phyloP scores from a whole-genome alignment of 2,329 filamentous ascomycete genomes.

The Beauveria pseudobassiana region DNA sequence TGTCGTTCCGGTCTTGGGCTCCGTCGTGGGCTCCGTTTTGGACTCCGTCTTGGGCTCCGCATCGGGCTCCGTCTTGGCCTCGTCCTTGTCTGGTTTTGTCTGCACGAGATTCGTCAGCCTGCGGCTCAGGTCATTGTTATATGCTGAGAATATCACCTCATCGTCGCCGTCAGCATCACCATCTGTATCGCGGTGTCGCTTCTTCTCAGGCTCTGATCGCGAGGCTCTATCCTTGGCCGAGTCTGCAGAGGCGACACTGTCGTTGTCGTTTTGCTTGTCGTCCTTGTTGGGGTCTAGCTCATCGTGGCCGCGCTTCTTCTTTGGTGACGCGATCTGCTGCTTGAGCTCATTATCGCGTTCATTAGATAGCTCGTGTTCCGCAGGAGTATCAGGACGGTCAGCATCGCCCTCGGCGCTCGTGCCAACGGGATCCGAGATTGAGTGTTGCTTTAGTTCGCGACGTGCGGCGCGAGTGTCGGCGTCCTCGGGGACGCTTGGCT shows the following conservation, averaged over 20 bases:
- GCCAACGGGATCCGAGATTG: slow-evolving; percentile 44
- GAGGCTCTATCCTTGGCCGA: slow-evolving; percentile 41
- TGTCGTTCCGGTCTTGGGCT: not conserved
- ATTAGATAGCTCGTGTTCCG: slow-evolving; percentile 27
- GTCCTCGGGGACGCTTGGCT: slow-evolving; percentile 40
- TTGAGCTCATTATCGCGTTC: slow-evolving; percentile 29
- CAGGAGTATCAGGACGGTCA: slow-evolving; percentile 25
- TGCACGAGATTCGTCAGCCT: slow-evolving; percentile 8
- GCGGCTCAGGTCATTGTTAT: slow-evolving; percentile 1
- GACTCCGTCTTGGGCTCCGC: not conserved
- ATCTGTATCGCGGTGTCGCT: slow-evolving; percentile 51
- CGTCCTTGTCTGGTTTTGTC: not conserved
- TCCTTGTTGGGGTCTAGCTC: slow-evolving; percentile 46
- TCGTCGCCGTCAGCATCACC: slow-evolving; percentile 15
- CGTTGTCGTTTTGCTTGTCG: slow-evolving; percentile 33
- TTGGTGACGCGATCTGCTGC: slow-evolving; percentile 51
- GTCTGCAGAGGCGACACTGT: slow-evolving; percentile 33
- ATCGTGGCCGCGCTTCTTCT: slow-evolving; percentile 58
- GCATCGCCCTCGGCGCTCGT: slow-evolving; percentile 16
- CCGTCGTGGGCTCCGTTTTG: not conserved
- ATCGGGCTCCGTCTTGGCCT: not conserved
- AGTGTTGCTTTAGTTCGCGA: slow-evolving; percentile 57
- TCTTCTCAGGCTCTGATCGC: slow-evolving; percentile 54
- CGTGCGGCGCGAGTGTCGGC: slow-evolving; percentile 56
- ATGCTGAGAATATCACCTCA: not conserved